Evolutionary conservation across 116 monocot species (phyloP).

Genomic region (Thalassia testudinum): DNA sequence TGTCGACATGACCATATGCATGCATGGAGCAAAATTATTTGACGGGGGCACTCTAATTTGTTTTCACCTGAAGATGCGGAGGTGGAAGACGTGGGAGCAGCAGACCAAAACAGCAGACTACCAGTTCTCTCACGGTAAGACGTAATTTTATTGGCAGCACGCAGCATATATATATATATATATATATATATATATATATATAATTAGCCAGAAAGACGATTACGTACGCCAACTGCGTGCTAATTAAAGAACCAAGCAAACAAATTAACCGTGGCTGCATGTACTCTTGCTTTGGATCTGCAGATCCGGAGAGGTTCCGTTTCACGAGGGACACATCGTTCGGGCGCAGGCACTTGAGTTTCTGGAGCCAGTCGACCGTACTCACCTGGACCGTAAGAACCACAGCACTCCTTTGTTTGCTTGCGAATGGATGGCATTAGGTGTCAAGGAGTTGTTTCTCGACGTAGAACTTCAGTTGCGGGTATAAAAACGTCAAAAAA

Average conservation of each 20-base stretch:
- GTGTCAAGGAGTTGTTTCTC: not conserved
- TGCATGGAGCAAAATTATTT: too few species aligned
- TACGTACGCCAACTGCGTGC: too few species aligned
- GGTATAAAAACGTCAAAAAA: not conserved
- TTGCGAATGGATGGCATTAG: not conserved
- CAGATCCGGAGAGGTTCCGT: constrained; percentile 25
- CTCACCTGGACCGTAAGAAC: constrained; percentile 35
- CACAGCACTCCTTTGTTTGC: not conserved
- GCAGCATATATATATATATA: too few species aligned
- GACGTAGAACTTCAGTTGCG: not conserved
- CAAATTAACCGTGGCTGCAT: too few species aligned
- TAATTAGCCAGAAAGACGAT: too few species aligned
- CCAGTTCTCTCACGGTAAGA: constrained; percentile 37
- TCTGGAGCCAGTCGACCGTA: constrained; percentile 24
- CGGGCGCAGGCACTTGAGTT: constrained; percentile 21
- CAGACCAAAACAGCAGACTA: constrained; percentile 31
- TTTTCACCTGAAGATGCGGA: constrained; percentile 27
- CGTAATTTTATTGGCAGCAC: too few species aligned
- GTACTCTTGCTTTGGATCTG: not conserved
- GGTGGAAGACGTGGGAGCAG: constrained; percentile 35
- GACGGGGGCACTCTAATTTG: too few species aligned
- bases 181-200: too few species aligned
- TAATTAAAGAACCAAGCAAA: too few species aligned
- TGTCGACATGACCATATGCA: too few species aligned
- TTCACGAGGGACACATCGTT: constrained; percentile 34